These are phyloP conservation scores for Recurvomyces mirabilis DNA, from an alignment of 495 filamentous ascomycete species.

Conservation along the genomic window DNA sequence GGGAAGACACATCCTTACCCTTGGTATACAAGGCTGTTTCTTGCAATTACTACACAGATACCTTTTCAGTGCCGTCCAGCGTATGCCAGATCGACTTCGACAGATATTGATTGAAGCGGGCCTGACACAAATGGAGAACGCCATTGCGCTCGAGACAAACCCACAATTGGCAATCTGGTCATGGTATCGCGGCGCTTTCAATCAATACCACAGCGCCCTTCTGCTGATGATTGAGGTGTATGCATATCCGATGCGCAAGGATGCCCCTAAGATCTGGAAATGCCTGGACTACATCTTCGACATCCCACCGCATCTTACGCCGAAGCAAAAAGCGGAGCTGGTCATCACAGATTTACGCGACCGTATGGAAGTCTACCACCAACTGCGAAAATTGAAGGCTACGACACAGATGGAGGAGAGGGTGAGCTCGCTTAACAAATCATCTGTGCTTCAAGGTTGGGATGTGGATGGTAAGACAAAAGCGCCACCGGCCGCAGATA, in stretches of 20 bases:
- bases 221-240: constrained; percentile 42
- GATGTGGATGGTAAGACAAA: neutral
- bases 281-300: constrained; percentile 62
- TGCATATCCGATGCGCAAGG: constrained; percentile 41
- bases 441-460: neutral
- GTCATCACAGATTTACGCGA: constrained; percentile 34
- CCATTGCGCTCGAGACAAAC: constrained; percentile 47
- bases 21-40: constrained; percentile 51
- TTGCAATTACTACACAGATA: constrained; percentile 57
- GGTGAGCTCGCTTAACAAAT: constrained; percentile 7
- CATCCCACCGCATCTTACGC: constrained; percentile 37
- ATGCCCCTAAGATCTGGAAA: constrained; percentile 54
- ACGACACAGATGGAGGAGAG: constrained; percentile 27
- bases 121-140: constrained; percentile 46
- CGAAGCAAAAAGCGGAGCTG: constrained; percentile 31
- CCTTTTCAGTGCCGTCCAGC: constrained; percentile 30
- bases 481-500: neutral
- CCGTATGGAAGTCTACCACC: constrained; percentile 29
- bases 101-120: constrained; percentile 41
- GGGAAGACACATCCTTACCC: constrained; percentile 46
- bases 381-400: constrained; percentile 30
- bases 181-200: constrained; percentile 38
- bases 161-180: constrained; percentile 36
- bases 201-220: constrained; percentile 39
- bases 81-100: constrained; percentile 38